A percentile compares a stretch with the other conserved stretches of the same genome.
Evolutionary conservation across 331 rosid species (phyloP).

Genomic region (Arachis monticola): DNA sequence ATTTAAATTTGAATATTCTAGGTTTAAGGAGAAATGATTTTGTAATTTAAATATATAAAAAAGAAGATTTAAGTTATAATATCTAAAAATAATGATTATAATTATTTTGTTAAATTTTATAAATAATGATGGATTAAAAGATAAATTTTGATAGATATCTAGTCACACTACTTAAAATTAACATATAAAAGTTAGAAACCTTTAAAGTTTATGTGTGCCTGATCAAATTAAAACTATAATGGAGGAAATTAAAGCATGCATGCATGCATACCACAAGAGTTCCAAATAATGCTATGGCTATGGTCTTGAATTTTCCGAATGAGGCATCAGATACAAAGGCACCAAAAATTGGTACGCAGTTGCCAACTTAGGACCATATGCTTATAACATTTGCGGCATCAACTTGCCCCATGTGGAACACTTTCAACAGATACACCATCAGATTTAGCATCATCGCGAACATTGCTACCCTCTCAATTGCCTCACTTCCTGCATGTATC

Average conservation of each 20-base stretch:
- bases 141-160: too few relatives aligned
- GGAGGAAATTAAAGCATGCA: background rate
- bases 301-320: constrained; percentile 47
- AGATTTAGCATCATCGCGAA: constrained; percentile 39
- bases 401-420: constrained; percentile 45
- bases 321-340: constrained; percentile 44
- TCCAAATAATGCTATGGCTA: constrained; percentile 43
- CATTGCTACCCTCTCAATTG: constrained; percentile 41
- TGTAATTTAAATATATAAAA: too few relatives aligned
- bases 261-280: constrained; percentile 39
- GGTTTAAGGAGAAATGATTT: too few relatives aligned
- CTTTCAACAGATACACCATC: constrained; percentile 46
- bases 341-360: constrained; percentile 40
- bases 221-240: too few relatives aligned
- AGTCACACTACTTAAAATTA: too few relatives aligned
- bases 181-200: too few relatives aligned
- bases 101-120: too few relatives aligned
- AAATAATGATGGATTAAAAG: too few relatives aligned
- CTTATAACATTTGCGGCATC: constrained; percentile 40
- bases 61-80: too few relatives aligned
- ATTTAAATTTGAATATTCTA: too few relatives aligned
- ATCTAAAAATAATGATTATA: too few relatives aligned
- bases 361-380: constrained; percentile 29
- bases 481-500: constrained; percentile 46
- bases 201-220: background rate